A percentile compares a stretch with the other conserved stretches of the same genome.
phyloP scores from a whole-genome alignment of 176 grass and related monocot genomes.

The Typha latifolia region DNA sequence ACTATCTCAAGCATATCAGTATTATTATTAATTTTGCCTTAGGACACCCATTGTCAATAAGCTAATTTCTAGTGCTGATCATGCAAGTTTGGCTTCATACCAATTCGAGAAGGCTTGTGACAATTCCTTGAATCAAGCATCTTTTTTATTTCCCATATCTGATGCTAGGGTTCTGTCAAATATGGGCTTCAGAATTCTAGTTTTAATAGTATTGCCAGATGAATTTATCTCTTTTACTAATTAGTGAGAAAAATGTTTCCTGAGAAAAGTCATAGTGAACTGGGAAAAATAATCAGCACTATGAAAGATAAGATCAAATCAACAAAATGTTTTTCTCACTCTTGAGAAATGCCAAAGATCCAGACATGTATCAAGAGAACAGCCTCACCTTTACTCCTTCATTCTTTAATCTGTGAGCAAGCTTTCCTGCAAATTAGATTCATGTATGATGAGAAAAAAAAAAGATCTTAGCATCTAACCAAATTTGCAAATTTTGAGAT shows the following conservation, averaged over 20 bases:
- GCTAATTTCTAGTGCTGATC: no score
- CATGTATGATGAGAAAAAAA: conserved; percentile 1
- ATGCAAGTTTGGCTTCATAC: no score
- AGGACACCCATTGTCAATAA: no score
- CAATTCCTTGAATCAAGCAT: not conserved
- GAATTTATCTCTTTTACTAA: not conserved
- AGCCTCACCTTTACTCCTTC: conserved; percentile 75
- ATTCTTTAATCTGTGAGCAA: conserved; percentile 90
- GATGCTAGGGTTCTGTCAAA: not conserved
- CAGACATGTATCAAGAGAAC: conserved; percentile 1
- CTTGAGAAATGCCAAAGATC: no score
- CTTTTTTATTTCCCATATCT: not conserved
- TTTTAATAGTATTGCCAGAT: not conserved
- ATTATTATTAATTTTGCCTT: no score
- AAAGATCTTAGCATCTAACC: not conserved
- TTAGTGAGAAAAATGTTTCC: not conserved
- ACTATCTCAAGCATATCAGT: no score
- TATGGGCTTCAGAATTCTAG: not conserved
- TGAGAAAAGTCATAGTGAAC: no score
- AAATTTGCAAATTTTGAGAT: no score
- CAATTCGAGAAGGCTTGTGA: no score
- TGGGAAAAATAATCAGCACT: no score
- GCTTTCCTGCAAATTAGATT: conserved; percentile 57
- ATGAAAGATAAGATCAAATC: not conserved
- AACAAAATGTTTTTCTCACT: no score